Evolutionary conservation across 208 protist species (phyloP).

Genomic region (Crithidia bombi): DNA sequence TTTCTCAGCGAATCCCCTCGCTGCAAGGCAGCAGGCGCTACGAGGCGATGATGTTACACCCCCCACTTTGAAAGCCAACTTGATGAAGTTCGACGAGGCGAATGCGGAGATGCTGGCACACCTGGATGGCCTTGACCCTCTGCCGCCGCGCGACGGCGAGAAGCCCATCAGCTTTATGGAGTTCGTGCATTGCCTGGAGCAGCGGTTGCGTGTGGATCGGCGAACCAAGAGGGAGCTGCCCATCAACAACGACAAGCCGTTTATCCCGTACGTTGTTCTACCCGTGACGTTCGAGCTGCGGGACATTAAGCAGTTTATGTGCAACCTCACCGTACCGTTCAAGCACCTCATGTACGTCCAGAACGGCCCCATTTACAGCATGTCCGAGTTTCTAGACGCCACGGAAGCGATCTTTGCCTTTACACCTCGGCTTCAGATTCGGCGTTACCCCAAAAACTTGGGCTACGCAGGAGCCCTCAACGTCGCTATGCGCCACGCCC

Average conservation of each 20-base stretch:
- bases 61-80: neutral
- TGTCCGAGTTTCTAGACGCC: conserved; percentile 23
- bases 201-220: conserved; percentile 22
- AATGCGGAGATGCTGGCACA: neutral
- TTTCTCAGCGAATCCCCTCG: too few species aligned
- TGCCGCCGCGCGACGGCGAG: conserved; percentile 11
- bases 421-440: conserved; percentile 35
- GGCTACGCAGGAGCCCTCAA: conserved; percentile 28
- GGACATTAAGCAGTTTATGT: conserved; percentile 23
- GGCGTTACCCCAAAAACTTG: conserved; percentile 15
- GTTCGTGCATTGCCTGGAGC: conserved; percentile 27
- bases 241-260: neutral
- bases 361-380: conserved; percentile 14
- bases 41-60: too few species aligned
- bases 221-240: conserved; percentile 18
- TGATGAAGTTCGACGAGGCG: neutral
- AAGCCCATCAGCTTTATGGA: conserved; percentile 12
- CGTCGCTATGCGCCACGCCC: conserved; percentile 29
- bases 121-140: neutral
- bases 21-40: too few species aligned
- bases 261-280: conserved; percentile 15
- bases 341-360: conserved; percentile 26
- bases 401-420: conserved; percentile 29
- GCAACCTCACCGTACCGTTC: conserved; percentile 24
- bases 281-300: conserved; percentile 20